phyloP scores from a whole-genome alignment of 2,329 filamentous ascomycete species.

The Aquanectria penicillioides region DNA sequence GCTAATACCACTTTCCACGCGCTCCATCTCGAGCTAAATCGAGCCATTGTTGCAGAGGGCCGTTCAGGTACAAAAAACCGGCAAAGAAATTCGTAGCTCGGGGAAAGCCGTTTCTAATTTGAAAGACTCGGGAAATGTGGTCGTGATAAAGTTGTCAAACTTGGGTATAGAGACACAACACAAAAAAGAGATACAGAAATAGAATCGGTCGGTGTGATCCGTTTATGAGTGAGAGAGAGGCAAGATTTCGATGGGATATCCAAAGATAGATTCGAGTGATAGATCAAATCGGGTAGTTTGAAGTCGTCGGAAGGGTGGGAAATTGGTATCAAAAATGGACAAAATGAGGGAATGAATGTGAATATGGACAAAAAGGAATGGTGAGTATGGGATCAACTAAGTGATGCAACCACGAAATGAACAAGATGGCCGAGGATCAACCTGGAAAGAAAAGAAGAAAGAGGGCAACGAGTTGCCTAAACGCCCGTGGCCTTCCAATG shows the following conservation, averaged over 20 bases:
- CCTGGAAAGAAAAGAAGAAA: conserved; percentile 53
- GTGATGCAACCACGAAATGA: conserved; percentile 42
- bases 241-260: conserved; percentile 13
- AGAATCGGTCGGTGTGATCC: too few species aligned
- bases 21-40: conserved; percentile 42
- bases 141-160: conserved; percentile 28
- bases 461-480: conserved; percentile 37
- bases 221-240: background rate
- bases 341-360: conserved; percentile 6
- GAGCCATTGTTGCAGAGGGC: conserved; percentile 46
- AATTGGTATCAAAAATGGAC: conserved; percentile 38
- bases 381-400: conserved; percentile 35
- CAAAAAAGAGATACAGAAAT: too few species aligned
- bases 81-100: conserved; percentile 38
- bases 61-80: conserved; percentile 29
- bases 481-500: conserved; percentile 38
- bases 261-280: conserved; percentile 23
- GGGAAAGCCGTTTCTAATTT: conserved; percentile 30
- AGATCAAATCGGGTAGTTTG: background rate
- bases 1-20: conserved; percentile 48
- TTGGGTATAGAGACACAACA: background rate
- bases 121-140: conserved; percentile 28
- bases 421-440: conserved; percentile 66
- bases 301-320: conserved; percentile 3
- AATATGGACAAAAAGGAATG: conserved; percentile 31